These are phyloP conservation scores for Wallacemonas sp. DNA, from an alignment of 208 protist species.

Conservation along the genomic window DNA sequence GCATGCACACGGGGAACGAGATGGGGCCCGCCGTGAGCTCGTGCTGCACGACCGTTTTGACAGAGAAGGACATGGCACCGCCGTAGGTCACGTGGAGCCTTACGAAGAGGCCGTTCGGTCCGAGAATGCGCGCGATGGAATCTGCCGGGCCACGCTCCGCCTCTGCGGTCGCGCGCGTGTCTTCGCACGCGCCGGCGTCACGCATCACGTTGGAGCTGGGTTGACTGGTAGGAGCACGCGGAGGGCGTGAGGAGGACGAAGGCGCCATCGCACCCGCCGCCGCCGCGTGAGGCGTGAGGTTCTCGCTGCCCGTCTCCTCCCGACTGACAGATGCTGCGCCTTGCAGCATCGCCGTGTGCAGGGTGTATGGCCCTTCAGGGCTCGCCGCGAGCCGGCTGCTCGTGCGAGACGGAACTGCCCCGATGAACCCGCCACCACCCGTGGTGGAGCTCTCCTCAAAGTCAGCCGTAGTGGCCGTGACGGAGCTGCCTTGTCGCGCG, in stretches of 20 bases:
- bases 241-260: neutral
- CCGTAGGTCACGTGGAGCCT: conserved; percentile 85
- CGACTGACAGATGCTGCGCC: neutral
- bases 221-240: neutral
- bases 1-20: conserved; percentile 58
- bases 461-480: too few relatives aligned
- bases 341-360: too few relatives aligned
- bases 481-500: neutral
- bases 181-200: too few relatives aligned
- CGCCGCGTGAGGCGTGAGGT: too few relatives aligned
- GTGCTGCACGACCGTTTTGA: conserved; percentile 52
- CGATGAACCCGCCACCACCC: neutral
- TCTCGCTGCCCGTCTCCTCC: neutral
- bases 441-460: neutral
- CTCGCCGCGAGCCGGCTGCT: neutral
- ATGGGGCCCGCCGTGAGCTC: conserved; percentile 46
- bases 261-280: too few relatives aligned
- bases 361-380: neutral
- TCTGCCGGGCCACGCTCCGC: too few relatives aligned
- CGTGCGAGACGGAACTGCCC: neutral
- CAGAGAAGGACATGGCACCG: conserved; percentile 56
- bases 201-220: too few relatives aligned
- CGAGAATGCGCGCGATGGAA: conserved; percentile 40
- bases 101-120: conserved; percentile 59
- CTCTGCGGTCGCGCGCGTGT: too few relatives aligned